A percentile compares a stretch with the other conserved stretches of the same genome.
phyloP scores from a whole-genome alignment of 2,329 filamentous ascomycete genomes.

The Blastomyces silverae region DNA sequence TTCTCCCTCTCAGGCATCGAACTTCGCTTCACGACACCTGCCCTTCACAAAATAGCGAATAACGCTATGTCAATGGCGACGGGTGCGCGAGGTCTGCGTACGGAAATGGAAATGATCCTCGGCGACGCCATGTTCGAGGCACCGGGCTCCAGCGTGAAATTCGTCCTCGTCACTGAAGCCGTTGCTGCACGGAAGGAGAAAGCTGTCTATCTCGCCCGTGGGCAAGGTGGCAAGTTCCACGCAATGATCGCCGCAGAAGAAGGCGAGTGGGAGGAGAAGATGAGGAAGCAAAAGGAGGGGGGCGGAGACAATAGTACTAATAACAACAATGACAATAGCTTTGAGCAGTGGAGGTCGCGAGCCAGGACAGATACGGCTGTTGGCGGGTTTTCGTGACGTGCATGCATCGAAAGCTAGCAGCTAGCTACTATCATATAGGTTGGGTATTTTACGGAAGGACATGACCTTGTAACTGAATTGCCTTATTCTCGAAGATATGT shows the following conservation, averaged over 20 bases:
- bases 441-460: not conserved
- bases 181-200: slow-evolving; percentile 58
- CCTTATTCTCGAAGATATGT: not conserved
- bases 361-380: slow-evolving; percentile 30
- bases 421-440: not conserved
- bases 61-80: slow-evolving; percentile 64
- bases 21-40: slow-evolving; percentile 72
- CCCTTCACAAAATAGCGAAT: slow-evolving; percentile 73
- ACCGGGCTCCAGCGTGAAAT: slow-evolving; percentile 58
- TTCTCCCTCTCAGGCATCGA: slow-evolving; percentile 73
- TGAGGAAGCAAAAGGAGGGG: slow-evolving; percentile 30
- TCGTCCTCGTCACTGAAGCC: slow-evolving; percentile 65
- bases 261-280: slow-evolving; percentile 44
- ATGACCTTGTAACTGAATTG: not conserved
- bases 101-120: slow-evolving; percentile 71
- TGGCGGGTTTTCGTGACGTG: slow-evolving; percentile 18
- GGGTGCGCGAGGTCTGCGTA: slow-evolving; percentile 70
- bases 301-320: slow-evolving; percentile 21
- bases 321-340: slow-evolving; percentile 29
- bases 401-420: not conserved
- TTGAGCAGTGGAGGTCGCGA: slow-evolving; percentile 42
- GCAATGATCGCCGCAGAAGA: slow-evolving; percentile 47
- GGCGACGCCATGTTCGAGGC: slow-evolving; percentile 77
- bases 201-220: slow-evolving; percentile 47
- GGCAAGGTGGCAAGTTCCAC: slow-evolving; percentile 47